Conservation (phyloP, 2,329 filamentous ascomycete species). For the Diplodia mutila region DNA sequence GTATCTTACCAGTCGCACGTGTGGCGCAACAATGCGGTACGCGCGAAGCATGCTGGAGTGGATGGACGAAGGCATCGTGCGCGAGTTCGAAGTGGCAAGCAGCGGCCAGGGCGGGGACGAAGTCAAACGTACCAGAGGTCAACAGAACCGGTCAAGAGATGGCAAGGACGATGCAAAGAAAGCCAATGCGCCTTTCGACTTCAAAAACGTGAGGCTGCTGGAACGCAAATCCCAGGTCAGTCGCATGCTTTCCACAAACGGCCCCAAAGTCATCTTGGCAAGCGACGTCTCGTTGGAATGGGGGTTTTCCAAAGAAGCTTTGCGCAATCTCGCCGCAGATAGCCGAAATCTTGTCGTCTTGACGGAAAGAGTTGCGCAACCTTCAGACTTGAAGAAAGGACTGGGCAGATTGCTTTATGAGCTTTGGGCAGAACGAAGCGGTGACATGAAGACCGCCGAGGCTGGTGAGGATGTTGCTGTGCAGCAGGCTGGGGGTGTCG, state of each 20-base stretch:
- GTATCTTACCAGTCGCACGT: slow-evolving; percentile 84
- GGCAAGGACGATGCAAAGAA: slow-evolving; percentile 52
- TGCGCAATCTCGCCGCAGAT: slow-evolving; percentile 75
- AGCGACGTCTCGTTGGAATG: slow-evolving; percentile 90
- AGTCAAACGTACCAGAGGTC: slow-evolving; percentile 38
- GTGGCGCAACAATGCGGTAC: slow-evolving; percentile 85
- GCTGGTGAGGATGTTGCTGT: slow-evolving; percentile 63
- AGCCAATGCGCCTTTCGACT: slow-evolving; percentile 79
- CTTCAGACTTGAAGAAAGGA: slow-evolving; percentile 38
- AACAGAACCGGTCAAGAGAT: slow-evolving; percentile 40
- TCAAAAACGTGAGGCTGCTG: slow-evolving; percentile 80
- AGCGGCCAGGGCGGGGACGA: slow-evolving; percentile 37
- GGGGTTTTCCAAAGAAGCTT: slow-evolving; percentile 86
- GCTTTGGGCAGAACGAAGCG: slow-evolving; percentile 42
- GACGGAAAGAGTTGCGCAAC: slow-evolving; percentile 69
- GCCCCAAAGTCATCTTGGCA: slow-evolving; percentile 78
- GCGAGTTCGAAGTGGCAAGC: slow-evolving; percentile 78
- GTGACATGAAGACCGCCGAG: slow-evolving; percentile 30
- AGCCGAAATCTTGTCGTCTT: slow-evolving; percentile 82
- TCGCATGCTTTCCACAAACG: slow-evolving; percentile 61
- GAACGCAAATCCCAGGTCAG: slow-evolving; percentile 82
- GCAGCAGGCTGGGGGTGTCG: slow-evolving; percentile 65
- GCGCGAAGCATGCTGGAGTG: slow-evolving; percentile 96
- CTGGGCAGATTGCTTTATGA: slow-evolving; percentile 79
- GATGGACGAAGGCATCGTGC: slow-evolving; percentile 96